Evolutionary conservation across 345 rosid genomes (phyloP), one percentile per base, ranked within the genome.

Genomic region (Pugionium cornutum): DNA sequence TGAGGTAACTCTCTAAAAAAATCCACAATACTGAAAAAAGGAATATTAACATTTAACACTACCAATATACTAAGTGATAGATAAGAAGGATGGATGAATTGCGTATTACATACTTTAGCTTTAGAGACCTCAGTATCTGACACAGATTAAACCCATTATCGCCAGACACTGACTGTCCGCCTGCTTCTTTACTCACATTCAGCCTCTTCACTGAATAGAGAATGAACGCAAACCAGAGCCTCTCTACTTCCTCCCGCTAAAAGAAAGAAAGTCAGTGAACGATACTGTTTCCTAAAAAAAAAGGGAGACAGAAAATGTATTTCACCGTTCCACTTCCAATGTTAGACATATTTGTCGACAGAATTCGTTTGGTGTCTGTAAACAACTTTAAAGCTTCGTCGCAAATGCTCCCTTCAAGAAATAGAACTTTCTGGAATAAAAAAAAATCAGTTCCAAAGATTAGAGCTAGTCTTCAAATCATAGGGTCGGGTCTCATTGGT

Each of bases 1-100:
- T 88, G 98, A 69, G 94, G 96, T 46, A 86, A 76, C 80, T 91
- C 96, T 73, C 79, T 88, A 68, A 91, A 88, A 69, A 91, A 91
- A 68, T 88, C 95, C 47, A 81, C 80, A 41, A 91, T 75, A 66
- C 98, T 88, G 83, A 62, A 55, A 64, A 30, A 63, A 49, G 36
- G 42, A 46, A n/a, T 4, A 47, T 2, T 3, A 8, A 9, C 5
- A 18, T 18, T 3, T 4, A 25, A 37, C 26, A 36, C 40, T 53
- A 41, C 48, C 26, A 32, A 70, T 34, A 34, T 5, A 58, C 9
- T 33, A 10, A 5, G 62, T 40, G 27, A 40, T 66, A 51, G 43
- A 29, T 36, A 40, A 63, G n/a, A 53, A 49, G 2, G 27, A 42
- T 42, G 9, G 2, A 5, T 7, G 2, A 2, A 40, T 8, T 4